phyloP scores from a whole-genome alignment of 2,329 filamentous ascomycete genomes.

The Coleophoma eucalyptorum region DNA sequence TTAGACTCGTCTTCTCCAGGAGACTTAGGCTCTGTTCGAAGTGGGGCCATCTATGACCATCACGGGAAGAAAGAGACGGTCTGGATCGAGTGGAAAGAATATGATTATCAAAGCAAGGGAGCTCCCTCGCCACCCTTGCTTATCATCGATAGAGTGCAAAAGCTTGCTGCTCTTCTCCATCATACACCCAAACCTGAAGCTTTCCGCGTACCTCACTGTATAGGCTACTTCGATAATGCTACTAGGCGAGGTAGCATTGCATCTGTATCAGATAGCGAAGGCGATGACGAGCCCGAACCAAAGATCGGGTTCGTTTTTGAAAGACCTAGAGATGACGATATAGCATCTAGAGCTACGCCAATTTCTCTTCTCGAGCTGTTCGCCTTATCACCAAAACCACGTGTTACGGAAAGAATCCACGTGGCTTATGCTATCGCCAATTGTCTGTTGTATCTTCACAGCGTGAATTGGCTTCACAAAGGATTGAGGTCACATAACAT shows the following conservation, averaged over 20 bases:
- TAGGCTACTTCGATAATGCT: constrained; percentile 46
- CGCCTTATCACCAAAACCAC: constrained; percentile 35
- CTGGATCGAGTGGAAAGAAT: constrained; percentile 50
- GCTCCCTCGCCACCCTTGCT: constrained; percentile 32
- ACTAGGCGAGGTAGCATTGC: constrained; percentile 1
- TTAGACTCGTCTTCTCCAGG: background rate
- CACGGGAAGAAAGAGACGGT: constrained; percentile 33
- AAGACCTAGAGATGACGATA: constrained; percentile 32
- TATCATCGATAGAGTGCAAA: constrained; percentile 40
- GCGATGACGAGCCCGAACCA: constrained; percentile 36
- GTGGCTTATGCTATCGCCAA: constrained; percentile 49
- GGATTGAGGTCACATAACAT: constrained; percentile 51
- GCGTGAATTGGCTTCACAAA: constrained; percentile 55
- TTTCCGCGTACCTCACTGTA: constrained; percentile 45
- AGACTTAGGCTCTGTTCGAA: constrained; percentile 19
- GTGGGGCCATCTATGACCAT: constrained; percentile 34
- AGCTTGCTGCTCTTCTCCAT: constrained; percentile 43
- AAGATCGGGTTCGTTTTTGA: constrained; percentile 52
- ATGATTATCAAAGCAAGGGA: constrained; percentile 32
- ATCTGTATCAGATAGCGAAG: constrained; percentile 16
- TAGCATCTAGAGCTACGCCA: constrained; percentile 34
- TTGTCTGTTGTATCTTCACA: constrained; percentile 50
- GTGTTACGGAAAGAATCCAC: constrained; percentile 45
- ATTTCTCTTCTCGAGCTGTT: constrained; percentile 46
- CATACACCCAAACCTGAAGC: constrained; percentile 43